Evolutionary conservation across 352 stramenopile genomes (phyloP).

Genomic region (Globisporangium nunn): DNA sequence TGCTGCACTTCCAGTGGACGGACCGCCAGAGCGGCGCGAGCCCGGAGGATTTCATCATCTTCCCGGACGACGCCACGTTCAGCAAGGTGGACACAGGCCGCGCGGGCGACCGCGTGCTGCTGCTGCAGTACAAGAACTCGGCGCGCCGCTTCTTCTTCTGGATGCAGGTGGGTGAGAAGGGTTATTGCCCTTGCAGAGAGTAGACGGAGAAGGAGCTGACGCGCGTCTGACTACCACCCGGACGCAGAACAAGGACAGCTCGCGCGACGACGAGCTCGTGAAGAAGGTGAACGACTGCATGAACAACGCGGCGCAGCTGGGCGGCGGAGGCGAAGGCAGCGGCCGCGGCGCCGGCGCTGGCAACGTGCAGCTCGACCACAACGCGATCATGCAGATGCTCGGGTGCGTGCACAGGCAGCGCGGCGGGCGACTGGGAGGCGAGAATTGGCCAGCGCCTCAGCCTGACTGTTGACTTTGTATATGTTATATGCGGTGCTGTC

Average conservation of each 20-base stretch:
- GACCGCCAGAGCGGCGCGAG: slow-evolving; percentile 80
- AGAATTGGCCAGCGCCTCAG: background rate
- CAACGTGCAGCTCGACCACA: slow-evolving; percentile 84
- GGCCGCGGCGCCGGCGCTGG: slow-evolving; percentile 23
- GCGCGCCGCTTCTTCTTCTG: slow-evolving; percentile 92
- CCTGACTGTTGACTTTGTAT: background rate
- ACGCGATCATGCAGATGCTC: slow-evolving; percentile 89
- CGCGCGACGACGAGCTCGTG: slow-evolving; percentile 79
- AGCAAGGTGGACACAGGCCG: slow-evolving; percentile 85
- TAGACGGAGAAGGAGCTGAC: too few relatives aligned
- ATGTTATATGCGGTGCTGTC: background rate
- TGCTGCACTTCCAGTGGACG: slow-evolving; percentile 92
- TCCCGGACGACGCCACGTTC: slow-evolving; percentile 88
- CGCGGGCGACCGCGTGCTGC: slow-evolving; percentile 80
- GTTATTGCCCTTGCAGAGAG: background rate
- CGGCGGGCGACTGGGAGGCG: background rate
- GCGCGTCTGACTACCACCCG: too few relatives aligned
- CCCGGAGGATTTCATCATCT: slow-evolving; percentile 90
- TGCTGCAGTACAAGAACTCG: slow-evolving; percentile 92
- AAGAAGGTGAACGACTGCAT: slow-evolving; percentile 89
- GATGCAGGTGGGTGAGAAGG: slow-evolving; percentile 73
- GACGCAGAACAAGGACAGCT: slow-evolving; percentile 75
- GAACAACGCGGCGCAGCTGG: slow-evolving; percentile 70
- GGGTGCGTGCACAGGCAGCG: slow-evolving; percentile 32
- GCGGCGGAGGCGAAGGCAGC: slow-evolving; percentile 18